Percentiles rank a stretch among this genome's conserved stretches.
These are phyloP conservation scores for Aureobasidium sp. DNA, from an alignment of 2,329 filamentous ascomycete species.

Conservation along the genomic window DNA sequence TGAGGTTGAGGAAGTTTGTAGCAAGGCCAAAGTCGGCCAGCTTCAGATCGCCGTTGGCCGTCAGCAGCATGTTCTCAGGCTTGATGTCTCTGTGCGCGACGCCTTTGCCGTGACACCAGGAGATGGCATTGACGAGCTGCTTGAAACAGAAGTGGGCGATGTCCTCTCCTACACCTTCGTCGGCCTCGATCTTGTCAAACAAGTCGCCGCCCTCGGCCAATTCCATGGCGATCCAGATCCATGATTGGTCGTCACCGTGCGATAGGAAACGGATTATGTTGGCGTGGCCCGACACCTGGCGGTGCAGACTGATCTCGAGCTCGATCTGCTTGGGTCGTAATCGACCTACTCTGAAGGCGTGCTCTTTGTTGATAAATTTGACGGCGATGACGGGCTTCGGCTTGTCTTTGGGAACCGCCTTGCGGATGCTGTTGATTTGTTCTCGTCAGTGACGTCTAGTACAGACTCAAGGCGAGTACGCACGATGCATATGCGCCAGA, in stretches of 20 bases:
- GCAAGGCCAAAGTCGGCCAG: conserved; percentile 96
- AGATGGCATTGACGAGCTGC: conserved; percentile 81
- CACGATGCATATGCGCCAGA: conserved; percentile 96
- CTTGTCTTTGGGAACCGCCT: conserved; percentile 67
- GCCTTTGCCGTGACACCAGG: conserved; percentile 93
- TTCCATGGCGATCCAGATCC: conserved; percentile 99
- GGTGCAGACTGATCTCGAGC: conserved; percentile 87
- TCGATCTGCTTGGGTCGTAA: conserved; percentile 82
- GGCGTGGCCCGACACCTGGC: conserved; percentile 61
- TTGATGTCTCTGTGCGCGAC: conserved; percentile 71
- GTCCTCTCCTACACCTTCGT: conserved; percentile 87
- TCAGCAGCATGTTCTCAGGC: conserved; percentile 90
- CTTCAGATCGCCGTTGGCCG: conserved; percentile 76
- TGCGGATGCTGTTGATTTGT: conserved; percentile 63
- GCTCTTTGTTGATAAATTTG: conserved; percentile 97
- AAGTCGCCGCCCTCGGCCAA: conserved; percentile 89
- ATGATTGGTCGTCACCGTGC: conserved; percentile 72
- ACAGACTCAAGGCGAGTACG: conserved; percentile 22
- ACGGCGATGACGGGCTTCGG: conserved; percentile 80
- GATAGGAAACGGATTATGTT: conserved; percentile 93
- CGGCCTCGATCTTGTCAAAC: conserved; percentile 98
- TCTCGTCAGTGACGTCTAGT: not conserved
- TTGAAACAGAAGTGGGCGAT: conserved; percentile 95
- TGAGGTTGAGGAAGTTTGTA: conserved; percentile 75
- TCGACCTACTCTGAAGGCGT: conserved; percentile 80